Evolutionary conservation across 495 filamentous ascomycete species (phyloP).

Genomic region (Penicillium antarcticum): DNA sequence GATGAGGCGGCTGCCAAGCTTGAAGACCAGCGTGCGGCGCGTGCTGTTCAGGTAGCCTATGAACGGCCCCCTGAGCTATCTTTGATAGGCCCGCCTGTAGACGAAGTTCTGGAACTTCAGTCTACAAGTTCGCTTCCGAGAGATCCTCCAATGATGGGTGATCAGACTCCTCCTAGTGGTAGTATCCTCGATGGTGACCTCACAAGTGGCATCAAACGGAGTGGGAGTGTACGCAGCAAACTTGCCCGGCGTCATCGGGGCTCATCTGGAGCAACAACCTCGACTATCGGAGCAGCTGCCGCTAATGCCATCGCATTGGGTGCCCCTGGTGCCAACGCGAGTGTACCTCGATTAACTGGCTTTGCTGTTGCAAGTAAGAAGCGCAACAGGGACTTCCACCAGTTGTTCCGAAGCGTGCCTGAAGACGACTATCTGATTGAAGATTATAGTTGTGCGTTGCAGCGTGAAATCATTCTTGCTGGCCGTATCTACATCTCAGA

Average conservation of each 20-base stretch:
- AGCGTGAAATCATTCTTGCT: slow-evolving; percentile 92
- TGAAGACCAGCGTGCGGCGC: slow-evolving; percentile 56
- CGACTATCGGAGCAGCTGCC: slow-evolving; percentile 67
- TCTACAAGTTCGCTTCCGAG: slow-evolving; percentile 29
- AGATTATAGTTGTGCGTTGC: slow-evolving; percentile 95
- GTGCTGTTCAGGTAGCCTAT: slow-evolving; percentile 61
- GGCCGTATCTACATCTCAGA: slow-evolving; percentile 95
- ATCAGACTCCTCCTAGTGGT: slow-evolving; percentile 61
- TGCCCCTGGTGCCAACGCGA: slow-evolving; percentile 53
- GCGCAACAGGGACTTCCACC: slow-evolving; percentile 92
- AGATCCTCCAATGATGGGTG: slow-evolving; percentile 41
- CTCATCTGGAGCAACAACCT: slow-evolving; percentile 78
- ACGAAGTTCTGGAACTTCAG: slow-evolving; percentile 32
- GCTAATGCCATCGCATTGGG: slow-evolving; percentile 63
- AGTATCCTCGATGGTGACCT: slow-evolving; percentile 67
- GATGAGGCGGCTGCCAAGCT: slow-evolving; percentile 54
- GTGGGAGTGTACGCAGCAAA: slow-evolving; percentile 78
- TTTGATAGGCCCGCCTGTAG: slow-evolving; percentile 21
- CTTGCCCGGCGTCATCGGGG: slow-evolving; percentile 73
- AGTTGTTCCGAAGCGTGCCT: slow-evolving; percentile 89
- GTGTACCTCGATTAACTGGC: slow-evolving; percentile 76
- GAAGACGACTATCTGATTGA: slow-evolving; percentile 98
- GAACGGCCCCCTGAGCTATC: slow-evolving; percentile 40
- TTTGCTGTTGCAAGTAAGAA: slow-evolving; percentile 97
- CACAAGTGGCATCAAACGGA: slow-evolving; percentile 58